phyloP scores from a whole-genome alignment of 164 flowering plant genomes.

The Liriodendron chinense region DNA sequence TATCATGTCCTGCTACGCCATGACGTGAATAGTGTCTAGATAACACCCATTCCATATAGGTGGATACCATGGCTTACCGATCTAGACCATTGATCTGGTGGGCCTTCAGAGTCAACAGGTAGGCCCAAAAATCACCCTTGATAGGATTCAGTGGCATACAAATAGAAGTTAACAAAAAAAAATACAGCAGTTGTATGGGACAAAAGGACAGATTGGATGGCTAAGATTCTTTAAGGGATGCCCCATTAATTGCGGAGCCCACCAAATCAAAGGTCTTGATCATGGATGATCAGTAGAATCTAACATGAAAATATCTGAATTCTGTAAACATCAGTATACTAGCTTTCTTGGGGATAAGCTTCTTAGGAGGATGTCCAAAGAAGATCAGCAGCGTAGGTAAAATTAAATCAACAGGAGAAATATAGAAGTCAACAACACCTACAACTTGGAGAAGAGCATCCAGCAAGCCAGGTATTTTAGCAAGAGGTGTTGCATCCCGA shows the following conservation, averaged over 20 bases:
- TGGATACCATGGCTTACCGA: background rate
- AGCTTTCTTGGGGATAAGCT: background rate
- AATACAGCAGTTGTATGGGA: background rate
- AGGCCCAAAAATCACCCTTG: background rate
- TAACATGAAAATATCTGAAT: background rate
- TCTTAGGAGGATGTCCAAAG: background rate
- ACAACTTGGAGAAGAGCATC: conserved; percentile 99
- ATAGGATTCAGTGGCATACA: background rate
- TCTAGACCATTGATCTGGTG: background rate
- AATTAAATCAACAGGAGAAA: background rate
- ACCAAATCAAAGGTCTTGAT: background rate
- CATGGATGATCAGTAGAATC: background rate
- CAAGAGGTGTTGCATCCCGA: conserved; percentile 87
- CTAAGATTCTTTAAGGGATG: background rate
- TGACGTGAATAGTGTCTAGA: too few relatives aligned
- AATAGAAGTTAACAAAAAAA: too few relatives aligned
- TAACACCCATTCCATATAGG: background rate
- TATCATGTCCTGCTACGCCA: background rate
- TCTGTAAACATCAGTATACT: background rate
- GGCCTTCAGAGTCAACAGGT: background rate
- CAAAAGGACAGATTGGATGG: background rate
- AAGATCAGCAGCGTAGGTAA: background rate
- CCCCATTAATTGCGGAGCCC: background rate
- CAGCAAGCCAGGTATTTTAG: conserved; percentile 85
- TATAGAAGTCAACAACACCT: conserved; percentile 24